These are phyloP conservation scores for Kodamaea kaohsiungensis DNA, from an alignment of 805 yeast genomes.

Conservation along the genomic window DNA sequence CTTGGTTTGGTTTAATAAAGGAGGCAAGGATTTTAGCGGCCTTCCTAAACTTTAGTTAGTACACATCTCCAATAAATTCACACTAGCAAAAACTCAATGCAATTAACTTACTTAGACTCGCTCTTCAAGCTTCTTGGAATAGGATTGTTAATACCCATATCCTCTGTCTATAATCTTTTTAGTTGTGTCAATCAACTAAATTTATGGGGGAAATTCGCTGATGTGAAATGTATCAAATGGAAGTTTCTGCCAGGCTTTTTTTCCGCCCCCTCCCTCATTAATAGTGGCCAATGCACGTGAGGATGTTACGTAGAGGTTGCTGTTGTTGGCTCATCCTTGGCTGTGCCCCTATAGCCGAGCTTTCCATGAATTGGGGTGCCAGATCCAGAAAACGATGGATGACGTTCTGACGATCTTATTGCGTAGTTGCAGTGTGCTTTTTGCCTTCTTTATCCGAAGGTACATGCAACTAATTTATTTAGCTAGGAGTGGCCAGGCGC, in stretches of 20 bases:
- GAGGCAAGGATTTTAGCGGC: slow-evolving; percentile 91
- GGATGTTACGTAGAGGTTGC: too few species aligned
- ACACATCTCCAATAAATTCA: background rate
- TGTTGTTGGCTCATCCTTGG: slow-evolving; percentile 1
- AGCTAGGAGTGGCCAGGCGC: too few species aligned
- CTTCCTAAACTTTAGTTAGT: slow-evolving; percentile 52
- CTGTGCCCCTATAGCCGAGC: background rate
- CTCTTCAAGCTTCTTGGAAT: slow-evolving; percentile 85
- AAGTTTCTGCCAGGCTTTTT: background rate
- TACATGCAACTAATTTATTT: background rate
- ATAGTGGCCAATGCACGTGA: background rate
- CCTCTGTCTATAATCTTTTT: background rate
- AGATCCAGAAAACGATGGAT: background rate
- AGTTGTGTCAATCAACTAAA: background rate
- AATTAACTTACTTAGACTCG: slow-evolving; percentile 72
- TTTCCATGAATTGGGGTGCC: background rate
- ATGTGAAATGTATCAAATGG: background rate
- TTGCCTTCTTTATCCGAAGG: too few species aligned
- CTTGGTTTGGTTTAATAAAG: slow-evolving; percentile 92
- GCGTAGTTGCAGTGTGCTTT: too few species aligned
- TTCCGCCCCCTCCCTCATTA: background rate
- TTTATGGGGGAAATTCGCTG: background rate
- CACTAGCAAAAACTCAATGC: background rate
- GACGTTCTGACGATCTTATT: background rate
- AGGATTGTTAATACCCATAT: slow-evolving; percentile 79